Evolutionary conservation across 352 stramenopile genomes (phyloP), one percentile per base, ranked within the genome.

Genomic region (Pythium periplocum): DNA sequence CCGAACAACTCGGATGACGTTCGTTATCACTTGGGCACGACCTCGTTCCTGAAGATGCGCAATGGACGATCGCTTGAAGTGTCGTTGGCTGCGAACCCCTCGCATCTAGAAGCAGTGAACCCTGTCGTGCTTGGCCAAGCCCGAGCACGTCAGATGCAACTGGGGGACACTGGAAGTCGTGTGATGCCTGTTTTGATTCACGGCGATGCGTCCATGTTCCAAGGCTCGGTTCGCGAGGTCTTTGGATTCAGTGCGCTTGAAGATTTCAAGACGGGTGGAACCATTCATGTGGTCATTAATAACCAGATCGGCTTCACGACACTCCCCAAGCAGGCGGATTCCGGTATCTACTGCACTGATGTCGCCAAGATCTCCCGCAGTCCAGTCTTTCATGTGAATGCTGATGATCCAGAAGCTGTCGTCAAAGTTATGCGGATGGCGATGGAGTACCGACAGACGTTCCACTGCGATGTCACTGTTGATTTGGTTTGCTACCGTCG

Each of bases 221-320:
- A 95, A 53, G 85, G 85, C 37, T 90, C 75, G 1, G 85, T 95
- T 3, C 64, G 77, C 32, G 88, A 97, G 60, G 73, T 83, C 7
- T 75, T 96, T 54, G 83, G 76, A 1, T 93, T 97, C 46, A 91
- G 74, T 48, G 80, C 78, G 30, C 86, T 99, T 11, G 72, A 89
- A 37, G 85, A 98, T 41, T 99, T 98, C 71, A 85, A 87, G 54
- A 98, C 97, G 8, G 97, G 96, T 43, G 97, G 97, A 45, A 99
- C 96, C 10, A 96, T 99, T 61, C 97, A 99, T 70, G 90, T 99
- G 11, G 95, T 99, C 59, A 97, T 99, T 53, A 99, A 99, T 78
- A 99, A 99, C 64, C 94, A 98, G 70, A 93, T 97, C 30, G 89
- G 85, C 11, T 99, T 99, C 71, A 99, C 97, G n/a, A 99, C 97